Evolutionary conservation across 306 rosid species (phyloP).

Genomic region (Cucumis cinereus): DNA sequence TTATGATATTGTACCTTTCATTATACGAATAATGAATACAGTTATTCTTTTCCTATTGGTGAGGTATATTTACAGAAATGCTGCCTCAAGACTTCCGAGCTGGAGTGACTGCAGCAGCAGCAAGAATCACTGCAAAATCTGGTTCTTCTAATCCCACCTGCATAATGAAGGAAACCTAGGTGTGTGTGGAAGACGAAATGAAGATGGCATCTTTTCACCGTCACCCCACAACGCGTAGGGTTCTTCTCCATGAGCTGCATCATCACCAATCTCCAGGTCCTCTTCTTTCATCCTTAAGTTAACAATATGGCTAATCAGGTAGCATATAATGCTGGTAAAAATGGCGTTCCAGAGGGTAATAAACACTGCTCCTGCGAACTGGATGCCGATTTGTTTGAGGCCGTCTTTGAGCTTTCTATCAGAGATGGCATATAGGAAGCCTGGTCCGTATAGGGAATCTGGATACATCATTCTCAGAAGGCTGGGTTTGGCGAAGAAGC

Average conservation of each 20-base stretch:
- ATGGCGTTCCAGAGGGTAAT: conserved; percentile 40
- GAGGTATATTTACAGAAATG: not conserved
- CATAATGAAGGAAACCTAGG: conserved; percentile 27
- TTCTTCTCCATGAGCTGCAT: conserved; percentile 69
- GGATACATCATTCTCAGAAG: conserved; percentile 35
- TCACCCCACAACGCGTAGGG: conserved; percentile 72
- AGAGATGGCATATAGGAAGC: conserved; percentile 19
- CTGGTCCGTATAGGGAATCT: conserved; percentile 7
- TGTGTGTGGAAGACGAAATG: conserved; percentile 19
- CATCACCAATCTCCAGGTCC: conserved; percentile 57
- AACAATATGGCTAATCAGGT: conserved; percentile 23
- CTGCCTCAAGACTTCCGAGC: not conserved
- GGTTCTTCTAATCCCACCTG: not conserved
- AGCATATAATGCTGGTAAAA: conserved; percentile 47
- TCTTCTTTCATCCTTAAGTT: conserved; percentile 58
- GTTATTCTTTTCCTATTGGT: not conserved
- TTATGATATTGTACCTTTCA: not conserved
- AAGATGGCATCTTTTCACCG: conserved; percentile 29
- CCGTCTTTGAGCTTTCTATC: not conserved
- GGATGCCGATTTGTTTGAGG: conserved; percentile 33
- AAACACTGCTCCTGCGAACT: conserved; percentile 41
- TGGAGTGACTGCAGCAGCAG: not conserved
- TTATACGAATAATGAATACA: not conserved
- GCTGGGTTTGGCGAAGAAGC: conserved; percentile 37
- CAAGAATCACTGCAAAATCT: not conserved